Evolutionary conservation across 2,329 filamentous ascomycete genomes (phyloP), one percentile per base, ranked within the genome.

Genomic region (Lithohypha guttulata): DNA sequence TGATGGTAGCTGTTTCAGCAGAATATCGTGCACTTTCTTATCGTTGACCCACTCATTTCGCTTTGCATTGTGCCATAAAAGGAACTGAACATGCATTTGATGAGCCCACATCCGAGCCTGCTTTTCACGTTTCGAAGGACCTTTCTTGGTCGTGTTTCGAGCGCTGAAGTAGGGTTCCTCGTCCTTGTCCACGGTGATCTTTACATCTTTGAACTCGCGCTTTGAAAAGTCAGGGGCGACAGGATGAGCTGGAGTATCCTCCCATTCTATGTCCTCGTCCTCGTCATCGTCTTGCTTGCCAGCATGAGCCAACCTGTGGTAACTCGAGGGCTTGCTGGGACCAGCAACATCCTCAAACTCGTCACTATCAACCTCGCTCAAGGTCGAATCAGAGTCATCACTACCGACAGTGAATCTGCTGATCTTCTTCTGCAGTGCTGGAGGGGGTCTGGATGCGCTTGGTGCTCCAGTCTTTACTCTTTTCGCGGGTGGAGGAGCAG

Each of bases 21-120:
- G 68, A 11, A 78, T 81, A 8, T 77, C 75, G 45, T 91, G 84
- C 0, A 93, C 69, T 45, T 82, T 74, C 3, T 70, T 59, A 51
- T 96, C 83, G 50, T 84, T 84, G 14, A 86, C 63, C 80, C 89
- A 96, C 0, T 75, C 69, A 56, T 96, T 95, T 28, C 84, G 76
- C 10, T 91, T 61, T 0, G 84, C 75, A 55, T 96, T 96, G 57
- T 96, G 87, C 70, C 81, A 95, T 43, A 98, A 71, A 11, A 98
- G 65, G 37, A 78, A 75, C 56, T 93, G 79, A 2, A 96, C 86
- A 59, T 98, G 91, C 50, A 94, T 70, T 51, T 84, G 83, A 59
- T 98, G 91, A 1, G 85, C 86, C 3, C 78, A 71, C 22, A 79
- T 73, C 18, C 91, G 74, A 41, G 89, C 81, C 44, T 77, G 73